A percentile compares a stretch with the other conserved stretches of the same genome.
phyloP scores from a whole-genome alignment of 805 yeast species.

The Wickerhamiella kurtzmanii region DNA sequence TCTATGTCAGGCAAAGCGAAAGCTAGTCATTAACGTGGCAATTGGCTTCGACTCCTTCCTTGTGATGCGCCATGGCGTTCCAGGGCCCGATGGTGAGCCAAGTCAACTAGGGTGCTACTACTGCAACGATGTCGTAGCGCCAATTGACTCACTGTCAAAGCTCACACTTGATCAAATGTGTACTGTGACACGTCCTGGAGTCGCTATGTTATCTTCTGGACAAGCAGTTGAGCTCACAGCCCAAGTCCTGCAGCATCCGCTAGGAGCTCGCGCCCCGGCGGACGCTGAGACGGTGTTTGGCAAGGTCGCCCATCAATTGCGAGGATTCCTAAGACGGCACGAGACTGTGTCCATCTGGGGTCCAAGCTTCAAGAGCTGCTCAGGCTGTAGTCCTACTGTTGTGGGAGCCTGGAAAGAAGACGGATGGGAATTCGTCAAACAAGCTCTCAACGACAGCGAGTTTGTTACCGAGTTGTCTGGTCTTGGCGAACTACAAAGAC shows the following conservation, averaged over 20 bases:
- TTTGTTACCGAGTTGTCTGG: constrained; percentile 74
- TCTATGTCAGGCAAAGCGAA: constrained; percentile 49
- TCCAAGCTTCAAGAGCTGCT: constrained; percentile 63
- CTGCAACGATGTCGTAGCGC: constrained; percentile 93
- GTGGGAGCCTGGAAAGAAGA: constrained; percentile 34
- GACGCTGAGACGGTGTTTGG: constrained; percentile 41
- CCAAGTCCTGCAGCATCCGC: constrained; percentile 55
- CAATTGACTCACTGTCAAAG: constrained; percentile 74
- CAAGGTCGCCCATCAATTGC: constrained; percentile 70
- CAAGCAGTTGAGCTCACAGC: constrained; percentile 74
- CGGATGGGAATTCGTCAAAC: constrained; percentile 73
- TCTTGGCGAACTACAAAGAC: constrained; percentile 52
- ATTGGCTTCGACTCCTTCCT: constrained; percentile 87
- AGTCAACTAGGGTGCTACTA: constrained; percentile 76
- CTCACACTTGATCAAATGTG: constrained; percentile 96
- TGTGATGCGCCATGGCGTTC: constrained; percentile 84
- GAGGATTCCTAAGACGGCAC: constrained; percentile 69
- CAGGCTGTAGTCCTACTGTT: constrained; percentile 68
- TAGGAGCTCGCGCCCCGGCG: constrained; percentile 34
- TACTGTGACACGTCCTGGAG: constrained; percentile 95
- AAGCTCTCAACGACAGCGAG: constrained; percentile 50
- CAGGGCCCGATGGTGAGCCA: neutral
- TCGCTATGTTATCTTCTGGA: constrained; percentile 76
- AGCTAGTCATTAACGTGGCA: constrained; percentile 81
- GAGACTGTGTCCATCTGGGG: constrained; percentile 52